Evolutionary conservation across 2,329 filamentous ascomycete species (phyloP).

Genomic region (Fusarium acutatum): DNA sequence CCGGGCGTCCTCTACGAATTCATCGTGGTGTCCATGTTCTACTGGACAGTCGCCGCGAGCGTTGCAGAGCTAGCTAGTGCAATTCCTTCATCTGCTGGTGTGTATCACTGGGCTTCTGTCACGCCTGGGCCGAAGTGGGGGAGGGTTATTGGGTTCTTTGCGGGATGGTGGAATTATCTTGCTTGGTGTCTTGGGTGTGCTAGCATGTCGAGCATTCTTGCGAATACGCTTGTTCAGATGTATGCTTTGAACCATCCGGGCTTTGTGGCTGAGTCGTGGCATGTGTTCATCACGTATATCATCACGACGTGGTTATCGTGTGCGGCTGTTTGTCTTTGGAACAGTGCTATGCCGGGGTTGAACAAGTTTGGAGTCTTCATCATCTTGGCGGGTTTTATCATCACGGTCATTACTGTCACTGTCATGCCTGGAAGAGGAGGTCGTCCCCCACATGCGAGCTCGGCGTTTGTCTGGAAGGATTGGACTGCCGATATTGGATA

Average conservation of each 20-base stretch:
- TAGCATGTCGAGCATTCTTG: conserved; percentile 53
- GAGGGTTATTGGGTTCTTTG: conserved; percentile 57
- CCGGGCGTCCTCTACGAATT: conserved; percentile 71
- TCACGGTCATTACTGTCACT: conserved; percentile 64
- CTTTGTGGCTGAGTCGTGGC: conserved; percentile 51
- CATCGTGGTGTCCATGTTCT: conserved; percentile 57
- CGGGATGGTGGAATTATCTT: conserved; percentile 57
- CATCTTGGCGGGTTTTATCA: conserved; percentile 61
- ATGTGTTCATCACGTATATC: conserved; percentile 54
- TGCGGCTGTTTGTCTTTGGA: conserved; percentile 60
- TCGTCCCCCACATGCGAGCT: conserved; percentile 42
- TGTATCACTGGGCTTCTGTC: conserved; percentile 70
- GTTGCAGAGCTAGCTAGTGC: conserved; percentile 69
- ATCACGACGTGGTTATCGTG: conserved; percentile 52
- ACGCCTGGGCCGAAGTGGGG: conserved; percentile 62
- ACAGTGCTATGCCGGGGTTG: conserved; percentile 60
- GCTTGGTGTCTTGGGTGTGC: conserved; percentile 52
- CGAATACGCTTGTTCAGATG: conserved; percentile 54
- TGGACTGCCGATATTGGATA: conserved; percentile 53
- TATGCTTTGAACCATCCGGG: conserved; percentile 52
- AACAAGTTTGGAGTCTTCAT: conserved; percentile 62
- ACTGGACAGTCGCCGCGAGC: conserved; percentile 66
- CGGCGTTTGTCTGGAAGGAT: conserved; percentile 51
- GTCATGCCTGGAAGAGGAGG: conserved; percentile 56
- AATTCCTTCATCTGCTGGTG: conserved; percentile 67